These are phyloP conservation scores for Betula pendula DNA, from an alignment of 306 rosid species.

Conservation along the genomic window DNA sequence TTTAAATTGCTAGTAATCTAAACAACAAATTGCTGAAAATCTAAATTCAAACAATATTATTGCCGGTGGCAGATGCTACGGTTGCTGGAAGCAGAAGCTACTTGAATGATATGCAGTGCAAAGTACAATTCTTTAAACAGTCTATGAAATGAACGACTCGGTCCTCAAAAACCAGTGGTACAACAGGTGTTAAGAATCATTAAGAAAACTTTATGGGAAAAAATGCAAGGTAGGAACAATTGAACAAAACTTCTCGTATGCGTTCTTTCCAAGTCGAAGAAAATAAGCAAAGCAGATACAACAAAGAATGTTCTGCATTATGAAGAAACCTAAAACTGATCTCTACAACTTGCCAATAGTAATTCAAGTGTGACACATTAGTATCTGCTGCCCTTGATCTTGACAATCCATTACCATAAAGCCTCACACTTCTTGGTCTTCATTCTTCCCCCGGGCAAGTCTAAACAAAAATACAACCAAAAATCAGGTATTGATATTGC, in stretches of 20 bases:
- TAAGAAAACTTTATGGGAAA: conserved; percentile 10
- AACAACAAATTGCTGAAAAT: too few relatives aligned
- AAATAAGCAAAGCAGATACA: conserved; percentile 10
- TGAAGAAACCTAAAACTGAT: conserved; percentile 31
- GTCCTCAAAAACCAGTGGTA: conserved; percentile 31
- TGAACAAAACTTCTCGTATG: conserved; percentile 14
- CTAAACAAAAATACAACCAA: conserved; percentile 29
- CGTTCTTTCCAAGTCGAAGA: conserved; percentile 23
- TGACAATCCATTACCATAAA: conserved; percentile 11
- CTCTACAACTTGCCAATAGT: conserved; percentile 26
- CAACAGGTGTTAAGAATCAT: conserved; percentile 26
- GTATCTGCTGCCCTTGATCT: conserved; percentile 29
- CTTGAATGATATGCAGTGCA: background rate
- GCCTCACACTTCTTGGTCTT: conserved; percentile 20
- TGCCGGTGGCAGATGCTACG: background rate
- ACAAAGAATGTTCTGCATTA: conserved; percentile 24
- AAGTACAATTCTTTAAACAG: conserved; percentile 13
- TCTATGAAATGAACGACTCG: conserved; percentile 1
- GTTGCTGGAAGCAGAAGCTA: background rate
- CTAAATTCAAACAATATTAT: background rate
- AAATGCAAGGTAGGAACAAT: conserved; percentile 10
- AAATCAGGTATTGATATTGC: conserved; percentile 28
- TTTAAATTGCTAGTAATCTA: too few relatives aligned
- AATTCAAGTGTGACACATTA: conserved; percentile 21
- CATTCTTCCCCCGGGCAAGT: conserved; percentile 27